Conservation (phyloP, 441 rosid species). For the Populus hybrid region DNA sequence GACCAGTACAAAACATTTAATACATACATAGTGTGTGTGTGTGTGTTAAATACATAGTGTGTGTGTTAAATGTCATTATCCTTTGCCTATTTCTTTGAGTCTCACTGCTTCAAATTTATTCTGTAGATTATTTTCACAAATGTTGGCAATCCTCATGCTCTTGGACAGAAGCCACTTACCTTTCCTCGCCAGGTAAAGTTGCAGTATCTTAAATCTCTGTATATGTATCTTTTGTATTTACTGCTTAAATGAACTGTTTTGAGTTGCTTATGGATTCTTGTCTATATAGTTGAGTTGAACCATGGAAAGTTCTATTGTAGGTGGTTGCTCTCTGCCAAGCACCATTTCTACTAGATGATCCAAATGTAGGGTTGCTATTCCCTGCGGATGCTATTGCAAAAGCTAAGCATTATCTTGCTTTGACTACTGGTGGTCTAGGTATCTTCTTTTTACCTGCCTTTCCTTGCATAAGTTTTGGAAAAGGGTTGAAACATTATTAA, state of each 20-base stretch:
- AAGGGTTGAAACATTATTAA: not conserved
- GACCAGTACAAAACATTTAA: no score
- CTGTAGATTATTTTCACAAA: conserved; percentile 90
- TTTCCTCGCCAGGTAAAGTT: conserved; percentile 83
- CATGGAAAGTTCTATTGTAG: conserved; percentile 33
- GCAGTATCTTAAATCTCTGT: conserved; percentile 1
- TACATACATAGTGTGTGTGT: no score
- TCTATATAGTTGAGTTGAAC: conserved; percentile 21
- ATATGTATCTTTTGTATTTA: not conserved
- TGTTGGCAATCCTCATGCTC: conserved; percentile 98
- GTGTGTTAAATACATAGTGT: no score
- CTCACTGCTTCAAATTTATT: conserved; percentile 19
- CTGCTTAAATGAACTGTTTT: not conserved
- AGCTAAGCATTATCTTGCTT: conserved; percentile 87
- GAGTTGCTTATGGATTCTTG: not conserved
- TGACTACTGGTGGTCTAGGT: conserved; percentile 91
- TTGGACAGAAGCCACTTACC: conserved; percentile 88
- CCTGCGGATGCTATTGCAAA: conserved; percentile 96
- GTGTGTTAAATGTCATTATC: not conserved
- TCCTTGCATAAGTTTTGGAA: not conserved
- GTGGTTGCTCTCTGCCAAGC: conserved; percentile 98
- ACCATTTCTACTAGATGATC: conserved; percentile 91
- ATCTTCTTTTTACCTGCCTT: conserved; percentile 20
- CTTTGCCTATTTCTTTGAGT: conserved; percentile 1
- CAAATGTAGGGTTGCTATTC: conserved; percentile 81